Evolutionary conservation across 208 protist species (phyloP).

Genomic region (Leishmania lainsoni): DNA sequence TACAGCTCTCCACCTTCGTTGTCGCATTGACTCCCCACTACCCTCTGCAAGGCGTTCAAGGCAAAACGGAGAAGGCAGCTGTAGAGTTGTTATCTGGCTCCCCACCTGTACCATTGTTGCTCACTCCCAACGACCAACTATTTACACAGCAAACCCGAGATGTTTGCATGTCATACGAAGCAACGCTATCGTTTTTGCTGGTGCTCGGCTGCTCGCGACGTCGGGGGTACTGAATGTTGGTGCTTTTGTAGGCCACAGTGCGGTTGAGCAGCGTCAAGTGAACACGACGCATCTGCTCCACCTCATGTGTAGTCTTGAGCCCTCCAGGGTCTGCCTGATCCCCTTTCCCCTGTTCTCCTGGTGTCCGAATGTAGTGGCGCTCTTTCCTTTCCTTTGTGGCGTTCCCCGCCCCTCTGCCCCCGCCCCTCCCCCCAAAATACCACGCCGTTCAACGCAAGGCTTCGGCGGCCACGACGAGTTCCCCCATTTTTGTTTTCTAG

Average conservation of each 20-base stretch:
- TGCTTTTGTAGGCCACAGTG: not conserved
- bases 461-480: not conserved
- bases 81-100: not conserved
- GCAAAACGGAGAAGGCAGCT: not conserved
- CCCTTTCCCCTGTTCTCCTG: not conserved
- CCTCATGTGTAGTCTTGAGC: not conserved
- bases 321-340: not conserved
- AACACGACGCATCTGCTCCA: not conserved
- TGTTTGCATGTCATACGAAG: not conserved
- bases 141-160: not conserved
- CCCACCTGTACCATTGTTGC: not conserved
- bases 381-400: not conserved
- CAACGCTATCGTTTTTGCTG: not conserved
- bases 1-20: not conserved
- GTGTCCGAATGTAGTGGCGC: not conserved
- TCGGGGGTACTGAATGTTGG: not conserved
- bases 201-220: not conserved
- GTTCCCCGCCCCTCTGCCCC: not conserved
- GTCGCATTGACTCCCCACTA: not conserved
- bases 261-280: not conserved
- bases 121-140: not conserved
- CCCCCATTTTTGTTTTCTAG: not conserved
- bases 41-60: not conserved
- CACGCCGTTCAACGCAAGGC: not conserved
- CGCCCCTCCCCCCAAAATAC: not conserved